Conservation (phyloP, 1,284 basidiomycete species). For the Ustilago tritici region DNA sequence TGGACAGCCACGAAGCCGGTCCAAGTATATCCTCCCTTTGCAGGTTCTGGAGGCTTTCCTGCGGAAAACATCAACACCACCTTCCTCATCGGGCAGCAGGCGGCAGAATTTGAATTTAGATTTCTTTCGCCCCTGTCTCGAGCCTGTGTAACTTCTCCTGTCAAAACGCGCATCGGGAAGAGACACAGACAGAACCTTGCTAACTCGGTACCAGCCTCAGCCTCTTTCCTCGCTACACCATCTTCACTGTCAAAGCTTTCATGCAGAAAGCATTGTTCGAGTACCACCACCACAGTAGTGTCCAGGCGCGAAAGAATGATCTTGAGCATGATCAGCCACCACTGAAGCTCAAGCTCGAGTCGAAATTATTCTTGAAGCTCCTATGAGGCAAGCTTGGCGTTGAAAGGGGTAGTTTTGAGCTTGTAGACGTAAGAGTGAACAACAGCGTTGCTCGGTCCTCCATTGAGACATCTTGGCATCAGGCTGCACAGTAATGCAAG, state of each 20-base stretch:
- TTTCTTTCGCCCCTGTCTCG: slow-evolving; percentile 16
- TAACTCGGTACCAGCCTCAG: background rate
- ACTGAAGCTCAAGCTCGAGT: background rate
- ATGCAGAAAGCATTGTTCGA: background rate
- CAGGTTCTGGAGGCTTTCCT: background rate
- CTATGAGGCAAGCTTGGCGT: background rate
- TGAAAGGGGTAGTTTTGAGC: background rate
- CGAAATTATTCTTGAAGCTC: background rate
- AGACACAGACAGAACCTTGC: background rate
- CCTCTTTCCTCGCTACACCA: background rate
- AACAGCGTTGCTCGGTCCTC: background rate
- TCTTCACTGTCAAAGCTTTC: background rate
- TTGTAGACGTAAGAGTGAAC: slow-evolving; percentile 2
- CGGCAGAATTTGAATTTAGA: slow-evolving; percentile 2
- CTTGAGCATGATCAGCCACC: background rate
- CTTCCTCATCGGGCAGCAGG: background rate
- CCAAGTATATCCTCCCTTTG: background rate
- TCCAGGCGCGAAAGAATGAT: background rate
- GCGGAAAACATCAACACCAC: background rate
- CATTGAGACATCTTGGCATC: background rate
- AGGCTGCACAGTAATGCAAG: background rate
- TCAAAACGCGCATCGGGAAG: background rate
- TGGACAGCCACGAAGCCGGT: slow-evolving; percentile 18
- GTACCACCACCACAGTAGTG: background rate
- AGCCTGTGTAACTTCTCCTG: background rate